phyloP scores from a whole-genome alignment of 257 asterid species.

The Catharanthus roseus region DNA sequence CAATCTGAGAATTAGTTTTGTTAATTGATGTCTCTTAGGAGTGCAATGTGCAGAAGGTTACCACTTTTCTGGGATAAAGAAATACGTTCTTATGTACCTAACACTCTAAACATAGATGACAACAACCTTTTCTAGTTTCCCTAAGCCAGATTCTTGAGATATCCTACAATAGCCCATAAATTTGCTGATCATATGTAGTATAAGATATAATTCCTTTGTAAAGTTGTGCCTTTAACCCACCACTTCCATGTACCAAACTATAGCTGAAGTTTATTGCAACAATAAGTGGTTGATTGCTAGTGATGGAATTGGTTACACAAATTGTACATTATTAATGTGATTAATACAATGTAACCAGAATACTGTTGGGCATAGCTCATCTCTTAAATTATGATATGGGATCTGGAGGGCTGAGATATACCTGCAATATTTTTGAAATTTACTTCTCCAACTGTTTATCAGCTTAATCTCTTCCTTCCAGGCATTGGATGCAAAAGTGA shows the following conservation, averaged over 20 bases:
- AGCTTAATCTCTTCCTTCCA: constrained; percentile 21
- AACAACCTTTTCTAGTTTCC: background rate
- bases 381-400: background rate
- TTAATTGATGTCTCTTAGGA: background rate
- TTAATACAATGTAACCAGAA: background rate
- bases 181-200: background rate
- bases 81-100: background rate
- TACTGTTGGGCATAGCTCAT: background rate
- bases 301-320: background rate
- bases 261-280: background rate
- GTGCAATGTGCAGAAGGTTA: background rate
- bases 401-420: background rate
- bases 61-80: background rate
- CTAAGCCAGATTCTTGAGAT: background rate
- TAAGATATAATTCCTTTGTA: background rate
- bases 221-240: background rate
- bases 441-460: background rate
- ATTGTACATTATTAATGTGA: too few relatives aligned
- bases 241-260: background rate
- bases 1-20: background rate
- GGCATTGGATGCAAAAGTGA: constrained; percentile 94
- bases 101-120: background rate
- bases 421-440: background rate
- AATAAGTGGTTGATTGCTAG: background rate
- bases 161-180: background rate